Evolutionary conservation across 2,329 filamentous ascomycete species (phyloP).

Genomic region (Nothophoma quercina): DNA sequence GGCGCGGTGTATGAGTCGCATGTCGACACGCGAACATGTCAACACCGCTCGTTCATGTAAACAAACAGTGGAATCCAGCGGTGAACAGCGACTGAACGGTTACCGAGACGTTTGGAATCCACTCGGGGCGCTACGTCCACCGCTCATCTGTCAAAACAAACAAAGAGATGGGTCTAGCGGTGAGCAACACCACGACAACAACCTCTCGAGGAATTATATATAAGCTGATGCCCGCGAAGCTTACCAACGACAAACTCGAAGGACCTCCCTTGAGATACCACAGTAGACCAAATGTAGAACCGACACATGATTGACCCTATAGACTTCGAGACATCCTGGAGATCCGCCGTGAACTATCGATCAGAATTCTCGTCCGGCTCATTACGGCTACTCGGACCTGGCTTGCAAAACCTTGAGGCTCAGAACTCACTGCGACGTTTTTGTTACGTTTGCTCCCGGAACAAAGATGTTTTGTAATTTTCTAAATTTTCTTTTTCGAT

Average conservation of each 20-base stretch:
- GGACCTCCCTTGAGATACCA: neutral
- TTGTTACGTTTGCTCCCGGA: neutral
- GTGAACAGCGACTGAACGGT: slow-evolving; percentile 19
- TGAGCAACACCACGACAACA: slow-evolving; percentile 13
- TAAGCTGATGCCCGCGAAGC: slow-evolving; percentile 1
- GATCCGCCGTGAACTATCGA: slow-evolving; percentile 1
- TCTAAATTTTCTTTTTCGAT: neutral
- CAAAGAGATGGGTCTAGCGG: slow-evolving; percentile 11
- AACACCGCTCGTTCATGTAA: slow-evolving; percentile 21
- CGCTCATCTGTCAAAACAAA: slow-evolving; percentile 21
- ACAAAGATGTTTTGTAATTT: too few species aligned
- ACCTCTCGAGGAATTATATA: slow-evolving; percentile 9
- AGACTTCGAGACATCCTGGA: neutral
- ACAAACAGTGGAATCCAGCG: slow-evolving; percentile 21
- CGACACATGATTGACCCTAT: neutral
- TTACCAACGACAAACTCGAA: neutral
- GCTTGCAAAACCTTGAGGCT: neutral
- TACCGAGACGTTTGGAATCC: slow-evolving; percentile 17
- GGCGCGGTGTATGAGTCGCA: slow-evolving; percentile 14
- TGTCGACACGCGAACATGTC: slow-evolving; percentile 20
- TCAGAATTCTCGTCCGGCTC: slow-evolving; percentile 1
- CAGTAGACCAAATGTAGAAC: neutral
- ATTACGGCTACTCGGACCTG: neutral
- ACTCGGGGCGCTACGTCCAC: slow-evolving; percentile 15
- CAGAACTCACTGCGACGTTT: neutral